Evolutionary conservation across 805 yeast genomes (phyloP).

Genomic region (Cyberlindnera nakhonratchasimensis): DNA sequence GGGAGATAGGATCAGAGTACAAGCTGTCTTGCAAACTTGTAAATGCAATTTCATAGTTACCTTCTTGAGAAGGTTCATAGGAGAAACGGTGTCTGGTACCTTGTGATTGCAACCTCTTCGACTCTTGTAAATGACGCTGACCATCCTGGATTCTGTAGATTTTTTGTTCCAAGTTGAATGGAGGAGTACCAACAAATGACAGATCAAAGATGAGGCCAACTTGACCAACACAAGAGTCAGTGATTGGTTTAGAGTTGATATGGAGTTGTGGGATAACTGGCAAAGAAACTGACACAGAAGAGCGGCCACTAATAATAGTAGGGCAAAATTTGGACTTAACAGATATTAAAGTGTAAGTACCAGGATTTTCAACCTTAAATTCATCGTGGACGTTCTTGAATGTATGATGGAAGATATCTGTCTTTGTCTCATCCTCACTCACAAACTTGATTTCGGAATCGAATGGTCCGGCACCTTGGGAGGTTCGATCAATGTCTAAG

Average conservation of each 20-base stretch:
- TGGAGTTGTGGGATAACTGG: slow-evolving; percentile 51
- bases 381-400: slow-evolving; percentile 31
- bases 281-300: slow-evolving; percentile 50
- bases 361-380: slow-evolving; percentile 52
- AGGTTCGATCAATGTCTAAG: slow-evolving; percentile 32
- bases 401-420: slow-evolving; percentile 21
- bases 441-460: slow-evolving; percentile 32
- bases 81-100: slow-evolving; percentile 53
- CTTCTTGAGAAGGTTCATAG: slow-evolving; percentile 78
- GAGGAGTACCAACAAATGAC: slow-evolving; percentile 71
- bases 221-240: slow-evolving; percentile 89
- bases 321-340: slow-evolving; percentile 63
- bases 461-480: slow-evolving; percentile 32
- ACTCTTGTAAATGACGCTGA: slow-evolving; percentile 32
- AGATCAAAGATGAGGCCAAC: slow-evolving; percentile 79
- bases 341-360: slow-evolving; percentile 54
- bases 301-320: slow-evolving; percentile 58
- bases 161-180: slow-evolving; percentile 64
- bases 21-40: slow-evolving; percentile 60
- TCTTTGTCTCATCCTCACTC: slow-evolving; percentile 28
- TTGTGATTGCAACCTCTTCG: slow-evolving; percentile 35
- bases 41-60: slow-evolving; percentile 75
- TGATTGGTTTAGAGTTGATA: slow-evolving; percentile 47
- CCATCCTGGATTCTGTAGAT: slow-evolving; percentile 50
- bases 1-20: slow-evolving; percentile 41